These are phyloP conservation scores for Usnea hakonensis DNA, from an alignment of 495 filamentous ascomycete genomes.

Conservation along the genomic window DNA sequence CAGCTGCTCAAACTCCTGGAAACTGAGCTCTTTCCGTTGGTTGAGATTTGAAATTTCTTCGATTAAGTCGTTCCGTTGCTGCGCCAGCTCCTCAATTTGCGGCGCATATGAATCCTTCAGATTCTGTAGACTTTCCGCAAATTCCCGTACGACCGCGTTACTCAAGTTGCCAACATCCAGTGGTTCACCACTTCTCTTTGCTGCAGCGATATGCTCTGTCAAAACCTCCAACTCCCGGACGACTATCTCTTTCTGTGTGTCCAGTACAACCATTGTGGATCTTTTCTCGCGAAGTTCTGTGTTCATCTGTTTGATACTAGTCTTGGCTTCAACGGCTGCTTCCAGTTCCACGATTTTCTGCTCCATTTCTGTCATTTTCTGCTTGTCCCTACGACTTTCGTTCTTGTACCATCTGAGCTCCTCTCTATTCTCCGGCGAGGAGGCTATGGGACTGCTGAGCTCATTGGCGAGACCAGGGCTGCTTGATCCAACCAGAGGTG, in stretches of 20 bases:
- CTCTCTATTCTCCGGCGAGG: constrained; percentile 57
- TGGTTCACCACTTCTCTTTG: constrained; percentile 55
- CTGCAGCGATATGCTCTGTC: constrained; percentile 65
- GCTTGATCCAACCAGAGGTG: constrained; percentile 59
- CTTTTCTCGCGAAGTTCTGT: constrained; percentile 86
- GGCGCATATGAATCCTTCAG: constrained; percentile 72
- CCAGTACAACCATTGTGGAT: constrained; percentile 90
- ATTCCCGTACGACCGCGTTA: constrained; percentile 77
- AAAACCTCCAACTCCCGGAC: constrained; percentile 84
- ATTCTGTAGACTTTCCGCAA: constrained; percentile 77
- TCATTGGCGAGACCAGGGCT: constrained; percentile 44
- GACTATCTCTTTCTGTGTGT: constrained; percentile 91
- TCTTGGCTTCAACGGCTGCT: constrained; percentile 55
- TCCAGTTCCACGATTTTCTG: constrained; percentile 80
- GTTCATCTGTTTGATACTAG: constrained; percentile 76
- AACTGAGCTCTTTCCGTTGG: constrained; percentile 77
- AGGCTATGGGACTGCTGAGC: constrained; percentile 64
- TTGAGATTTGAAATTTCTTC: constrained; percentile 75
- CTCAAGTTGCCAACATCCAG: constrained; percentile 70
- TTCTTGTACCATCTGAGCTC: constrained; percentile 65
- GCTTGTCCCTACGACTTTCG: constrained; percentile 72
- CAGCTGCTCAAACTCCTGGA: constrained; percentile 91
- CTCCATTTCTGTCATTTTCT: constrained; percentile 69
- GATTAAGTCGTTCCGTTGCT: constrained; percentile 68
- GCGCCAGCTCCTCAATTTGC: constrained; percentile 76